Base-by-base conservation (phyloP, 75 land plant genomes). In the Gnetum montanum region DNA sequence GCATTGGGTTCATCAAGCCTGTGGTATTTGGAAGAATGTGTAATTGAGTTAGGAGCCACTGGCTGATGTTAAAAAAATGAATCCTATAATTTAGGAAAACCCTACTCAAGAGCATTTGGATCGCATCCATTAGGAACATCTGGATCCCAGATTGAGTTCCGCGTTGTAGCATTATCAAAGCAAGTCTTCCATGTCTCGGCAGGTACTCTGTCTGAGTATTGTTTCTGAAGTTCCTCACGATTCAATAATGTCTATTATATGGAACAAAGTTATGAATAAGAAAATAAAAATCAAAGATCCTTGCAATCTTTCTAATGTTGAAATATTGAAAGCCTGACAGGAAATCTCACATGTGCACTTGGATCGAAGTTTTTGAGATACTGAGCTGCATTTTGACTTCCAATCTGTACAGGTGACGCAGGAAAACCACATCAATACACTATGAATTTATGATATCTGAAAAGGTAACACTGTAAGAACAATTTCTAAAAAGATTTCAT, bases 91-190 rank as follows among this genome's bases (percentile, higher is more conserved):
- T 16, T 2, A 30, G 29, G 24, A 18, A 53, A 33, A 33, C 20
- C 78, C 58, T 87, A 87, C 94, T 92, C 86, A 22, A 74, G 59
- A 23, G 89, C 67, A 48, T 70, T 71, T 43, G 63, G 54, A 74
- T 84, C 82, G 67, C 69, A 80, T 11, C 84, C 82, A 29, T 12
- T 36, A 0, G 96, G 98, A 2, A 89, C 40, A 63, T 88, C 96
- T 58, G 98, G 98, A 52, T 93, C 96, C 22, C 73, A 78, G 20
- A 93, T 49, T 10, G 56, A 70, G 71, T 82, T 89, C 54, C 59
- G 65, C 15, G 73, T 73, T n/a, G 82, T 43, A 20, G 77, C 73
- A 59, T 63, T 58, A 41, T 60, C 85, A 46, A 88, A 80, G 7
- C 59, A 38, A 51, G 69, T 69, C 26, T 30, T 35, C 44, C 45